These are phyloP conservation scores for Drosera spatulata DNA, from an alignment of 179 eudicot genomes.

Conservation along the genomic window DNA sequence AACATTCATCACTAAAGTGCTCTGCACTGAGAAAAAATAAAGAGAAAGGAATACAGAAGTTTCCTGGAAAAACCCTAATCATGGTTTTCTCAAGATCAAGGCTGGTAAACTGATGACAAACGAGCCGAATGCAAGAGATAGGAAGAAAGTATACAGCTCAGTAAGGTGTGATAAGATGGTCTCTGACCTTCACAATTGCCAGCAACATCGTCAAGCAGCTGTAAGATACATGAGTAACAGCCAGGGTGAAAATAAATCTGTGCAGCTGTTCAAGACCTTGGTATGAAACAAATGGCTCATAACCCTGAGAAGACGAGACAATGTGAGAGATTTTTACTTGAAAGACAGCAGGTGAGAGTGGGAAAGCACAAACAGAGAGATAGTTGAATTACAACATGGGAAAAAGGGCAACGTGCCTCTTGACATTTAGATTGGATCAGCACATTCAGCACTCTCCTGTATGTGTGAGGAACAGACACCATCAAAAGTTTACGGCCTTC, in stretches of 20 bases:
- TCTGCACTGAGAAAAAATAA: neutral
- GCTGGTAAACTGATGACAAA: neutral
- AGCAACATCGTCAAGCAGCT: slow-evolving; percentile 98
- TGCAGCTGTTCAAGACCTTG: slow-evolving; percentile 98
- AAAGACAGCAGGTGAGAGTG: neutral
- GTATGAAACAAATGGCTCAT: slow-evolving; percentile 88
- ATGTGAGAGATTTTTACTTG: neutral
- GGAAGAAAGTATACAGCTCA: neutral
- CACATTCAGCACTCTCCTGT: slow-evolving; percentile 47
- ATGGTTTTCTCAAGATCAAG: neutral
- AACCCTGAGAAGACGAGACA: slow-evolving; percentile 33
- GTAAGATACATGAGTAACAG: slow-evolving; percentile 88
- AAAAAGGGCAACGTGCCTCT: slow-evolving; percentile 39
- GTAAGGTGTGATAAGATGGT: neutral
- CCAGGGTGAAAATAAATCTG: slow-evolving; percentile 96
- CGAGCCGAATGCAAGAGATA: neutral
- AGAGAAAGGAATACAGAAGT: no score
- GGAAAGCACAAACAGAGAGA: neutral
- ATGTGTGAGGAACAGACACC: slow-evolving; percentile 21
- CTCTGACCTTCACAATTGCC: slow-evolving; percentile 79
- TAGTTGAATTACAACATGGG: neutral
- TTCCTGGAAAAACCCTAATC: neutral
- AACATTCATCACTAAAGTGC: neutral
- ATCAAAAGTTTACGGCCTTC: slow-evolving; percentile 56
- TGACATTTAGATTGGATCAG: slow-evolving; percentile 59